Evolutionary conservation across 208 protist genomes (phyloP).

Genomic region (Leishmania gerbilli): DNA sequence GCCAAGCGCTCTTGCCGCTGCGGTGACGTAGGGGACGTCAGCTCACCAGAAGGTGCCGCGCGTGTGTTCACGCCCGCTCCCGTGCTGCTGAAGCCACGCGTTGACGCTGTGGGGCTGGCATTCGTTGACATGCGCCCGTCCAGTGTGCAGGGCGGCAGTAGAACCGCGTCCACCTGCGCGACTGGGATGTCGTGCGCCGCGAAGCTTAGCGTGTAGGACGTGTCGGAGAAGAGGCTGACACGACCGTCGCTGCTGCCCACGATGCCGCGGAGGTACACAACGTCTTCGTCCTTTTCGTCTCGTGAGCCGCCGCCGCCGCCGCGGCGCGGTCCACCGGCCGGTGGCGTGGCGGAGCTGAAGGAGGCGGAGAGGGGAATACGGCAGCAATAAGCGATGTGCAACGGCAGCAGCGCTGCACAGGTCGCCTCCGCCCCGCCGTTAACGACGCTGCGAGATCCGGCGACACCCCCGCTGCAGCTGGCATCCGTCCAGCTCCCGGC

Average conservation of each 20-base stretch:
- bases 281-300: background rate
- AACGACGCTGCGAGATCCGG: background rate
- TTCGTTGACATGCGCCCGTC: background rate
- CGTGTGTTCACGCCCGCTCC: background rate
- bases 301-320: background rate
- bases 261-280: conserved; percentile 63
- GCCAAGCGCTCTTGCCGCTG: conserved; percentile 14
- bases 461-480: background rate
- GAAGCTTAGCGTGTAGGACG: conserved; percentile 71
- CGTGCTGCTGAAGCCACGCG: background rate
- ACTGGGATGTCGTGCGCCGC: conserved; percentile 69
- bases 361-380: conserved; percentile 24
- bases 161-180: conserved; percentile 49
- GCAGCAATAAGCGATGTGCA: conserved; percentile 58
- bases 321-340: background rate
- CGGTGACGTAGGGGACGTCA: background rate
- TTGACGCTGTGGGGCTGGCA: background rate
- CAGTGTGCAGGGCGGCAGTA: conserved; percentile 30
- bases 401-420: conserved; percentile 58
- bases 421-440: conserved; percentile 26
- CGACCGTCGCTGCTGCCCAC: conserved; percentile 75
- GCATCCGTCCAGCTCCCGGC: background rate
- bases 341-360: background rate
- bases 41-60: background rate
- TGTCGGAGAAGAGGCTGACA: conserved; percentile 78